Evolutionary conservation across 2,329 filamentous ascomycete genomes (phyloP), one percentile per base, ranked within the genome.

Genomic region (Stemphylium lycopersici): DNA sequence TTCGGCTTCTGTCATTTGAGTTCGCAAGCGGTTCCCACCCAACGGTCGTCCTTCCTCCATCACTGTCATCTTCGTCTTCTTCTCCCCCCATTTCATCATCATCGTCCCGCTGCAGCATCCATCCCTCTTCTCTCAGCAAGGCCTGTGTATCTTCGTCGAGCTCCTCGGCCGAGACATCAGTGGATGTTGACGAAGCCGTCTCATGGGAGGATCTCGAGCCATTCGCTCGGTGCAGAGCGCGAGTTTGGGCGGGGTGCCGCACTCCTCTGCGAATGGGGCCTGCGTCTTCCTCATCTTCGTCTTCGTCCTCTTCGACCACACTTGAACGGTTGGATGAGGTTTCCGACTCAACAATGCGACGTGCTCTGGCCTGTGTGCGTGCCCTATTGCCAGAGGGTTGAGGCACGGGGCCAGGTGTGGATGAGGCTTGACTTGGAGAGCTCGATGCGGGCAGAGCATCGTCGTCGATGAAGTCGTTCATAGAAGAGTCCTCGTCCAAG

Each of bases 11-110:
- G 65, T 77, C 73, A 76, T 76, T 75, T 67, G 75, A 76, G 70
- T 71, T 76, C 74, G 75, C 69, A 68, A 72, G 76, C 74, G 73
- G 69, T 65, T 76, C 75, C 74, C 75, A 77, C 75, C 76, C 76
- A 73, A 77, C 75, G 59, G 75, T 77, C 74, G 76, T 77, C 63
- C 73, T 69, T 64, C 67, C 75, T 59, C 74, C 75, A 71, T 77
- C 76, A 59, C 75, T 77, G 53, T 76, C 72, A 58, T 73, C 74
- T 54, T 73, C 70, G 53, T 68, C 72, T 65, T 62, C 61, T 54
- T 73, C 71, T 41, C 69, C 69, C 70, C 69, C 69, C 70, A 74
- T 73, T 44, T 71, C 71, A 45, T 76, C 73, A 44, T 76, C 73
- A 45, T 77, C 73, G 36, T 75, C 71, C 36, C 72, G 71, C 37